phyloP scores from a whole-genome alignment of 2,329 filamentous ascomycete species.

The Lasiodiplodia gonubiensis region DNA sequence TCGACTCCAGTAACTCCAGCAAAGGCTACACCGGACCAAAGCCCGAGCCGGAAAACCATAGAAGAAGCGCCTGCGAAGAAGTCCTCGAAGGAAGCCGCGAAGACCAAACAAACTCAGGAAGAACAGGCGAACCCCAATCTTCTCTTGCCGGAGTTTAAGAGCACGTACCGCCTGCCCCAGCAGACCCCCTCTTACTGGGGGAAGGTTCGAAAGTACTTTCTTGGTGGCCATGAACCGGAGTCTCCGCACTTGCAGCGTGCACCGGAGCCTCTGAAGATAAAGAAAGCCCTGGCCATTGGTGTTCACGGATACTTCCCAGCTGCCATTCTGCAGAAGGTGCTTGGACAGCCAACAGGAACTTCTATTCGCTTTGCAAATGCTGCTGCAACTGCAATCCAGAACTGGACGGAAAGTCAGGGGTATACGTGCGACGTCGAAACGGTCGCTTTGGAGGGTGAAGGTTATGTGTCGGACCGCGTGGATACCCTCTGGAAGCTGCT shows the following conservation, averaged over 20 bases:
- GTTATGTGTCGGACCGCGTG: constrained; percentile 86
- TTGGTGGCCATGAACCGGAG: constrained; percentile 58
- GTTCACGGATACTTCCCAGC: constrained; percentile 95
- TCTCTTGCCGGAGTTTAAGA: constrained; percentile 71
- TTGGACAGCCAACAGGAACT: constrained; percentile 94
- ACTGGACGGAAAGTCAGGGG: constrained; percentile 78
- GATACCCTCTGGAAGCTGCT: constrained; percentile 93
- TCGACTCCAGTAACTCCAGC: constrained; percentile 36
- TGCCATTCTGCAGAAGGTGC: constrained; percentile 81
- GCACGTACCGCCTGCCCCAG: constrained; percentile 64
- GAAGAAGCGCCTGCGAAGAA: constrained; percentile 35
- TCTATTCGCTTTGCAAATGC: constrained; percentile 92
- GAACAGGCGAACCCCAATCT: constrained; percentile 61
- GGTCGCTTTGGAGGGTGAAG: constrained; percentile 92
- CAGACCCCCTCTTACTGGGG: constrained; percentile 54
- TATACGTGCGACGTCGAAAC: constrained; percentile 87
- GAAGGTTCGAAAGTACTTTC: constrained; percentile 47
- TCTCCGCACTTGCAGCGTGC: constrained; percentile 72
- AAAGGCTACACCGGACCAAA: constrained; percentile 37
- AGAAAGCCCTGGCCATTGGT: constrained; percentile 88
- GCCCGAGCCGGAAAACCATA: constrained; percentile 33
- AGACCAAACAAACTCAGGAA: constrained; percentile 35
- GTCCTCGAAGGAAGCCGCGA: constrained; percentile 37
- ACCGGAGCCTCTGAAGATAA: constrained; percentile 73
- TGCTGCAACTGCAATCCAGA: constrained; percentile 79